Evolutionary conservation across 2,329 filamentous ascomycete species (phyloP).

Genomic region (Endoconidiophora laricicola): DNA sequence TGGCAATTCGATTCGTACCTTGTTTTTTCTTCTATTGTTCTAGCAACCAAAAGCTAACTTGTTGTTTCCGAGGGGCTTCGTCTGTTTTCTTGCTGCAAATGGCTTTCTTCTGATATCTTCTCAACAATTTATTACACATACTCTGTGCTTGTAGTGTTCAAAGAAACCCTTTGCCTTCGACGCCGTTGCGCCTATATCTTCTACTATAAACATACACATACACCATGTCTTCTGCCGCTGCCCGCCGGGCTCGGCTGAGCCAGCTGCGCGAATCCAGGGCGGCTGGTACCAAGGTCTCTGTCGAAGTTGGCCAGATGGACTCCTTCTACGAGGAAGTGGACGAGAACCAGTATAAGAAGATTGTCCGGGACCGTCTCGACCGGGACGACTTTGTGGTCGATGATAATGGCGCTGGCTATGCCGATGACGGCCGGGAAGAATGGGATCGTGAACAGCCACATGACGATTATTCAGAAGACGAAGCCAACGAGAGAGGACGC

Average conservation of each 20-base stretch:
- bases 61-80: neutral
- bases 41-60: neutral
- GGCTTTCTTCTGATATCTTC: no score
- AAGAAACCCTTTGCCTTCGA: neutral
- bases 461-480: constrained; percentile 57
- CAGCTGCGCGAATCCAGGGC: constrained; percentile 73
- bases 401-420: constrained; percentile 93
- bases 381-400: constrained; percentile 97
- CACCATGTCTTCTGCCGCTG: constrained; percentile 27
- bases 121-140: no score
- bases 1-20: neutral
- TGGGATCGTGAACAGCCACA: constrained; percentile 58
- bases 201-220: neutral
- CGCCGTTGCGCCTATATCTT: no score
- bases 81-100: neutral
- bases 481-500: constrained; percentile 26
- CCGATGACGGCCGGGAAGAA: constrained; percentile 88
- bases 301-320: constrained; percentile 69
- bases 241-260: constrained; percentile 40
- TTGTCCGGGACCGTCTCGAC: constrained; percentile 75
- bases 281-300: constrained; percentile 79
- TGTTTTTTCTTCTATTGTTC: neutral
- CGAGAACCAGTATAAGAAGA: constrained; percentile 92
- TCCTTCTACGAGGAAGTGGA: constrained; percentile 92
- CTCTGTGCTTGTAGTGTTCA: neutral